phyloP scores from a whole-genome alignment of 257 asterid genomes.

The Paraleonurus japonicus region DNA sequence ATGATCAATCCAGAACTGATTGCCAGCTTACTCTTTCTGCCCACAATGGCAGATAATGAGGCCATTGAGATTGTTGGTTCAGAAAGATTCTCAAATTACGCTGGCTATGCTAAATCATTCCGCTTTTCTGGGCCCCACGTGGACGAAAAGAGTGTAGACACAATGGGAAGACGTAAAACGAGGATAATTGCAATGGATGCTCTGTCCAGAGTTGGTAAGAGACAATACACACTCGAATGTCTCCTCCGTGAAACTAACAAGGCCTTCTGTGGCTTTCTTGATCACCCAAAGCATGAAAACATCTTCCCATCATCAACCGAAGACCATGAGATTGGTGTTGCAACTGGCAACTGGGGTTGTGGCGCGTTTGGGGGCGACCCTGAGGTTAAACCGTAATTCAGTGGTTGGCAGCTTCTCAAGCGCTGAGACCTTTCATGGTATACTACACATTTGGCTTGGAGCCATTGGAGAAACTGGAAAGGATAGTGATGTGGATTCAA shows the following conservation, averaged over 20 bases:
- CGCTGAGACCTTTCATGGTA: slow-evolving; percentile 62
- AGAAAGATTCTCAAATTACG: slow-evolving; percentile 82
- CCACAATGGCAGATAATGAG: slow-evolving; percentile 81
- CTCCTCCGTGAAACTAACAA: slow-evolving; percentile 86
- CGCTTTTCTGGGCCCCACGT: slow-evolving; percentile 59
- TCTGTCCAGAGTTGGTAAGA: slow-evolving; percentile 62
- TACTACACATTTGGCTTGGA: slow-evolving; percentile 68
- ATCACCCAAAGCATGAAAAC: slow-evolving; percentile 37
- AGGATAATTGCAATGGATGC: slow-evolving; percentile 89
- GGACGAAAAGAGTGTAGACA: slow-evolving; percentile 57
- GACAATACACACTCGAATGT: slow-evolving; percentile 51
- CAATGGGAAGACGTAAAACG: slow-evolving; percentile 64
- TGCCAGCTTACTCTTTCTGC: slow-evolving; percentile 69
- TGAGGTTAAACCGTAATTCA: slow-evolving; percentile 71
- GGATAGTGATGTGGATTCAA: slow-evolving; percentile 64
- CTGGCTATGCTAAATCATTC: slow-evolving; percentile 88
- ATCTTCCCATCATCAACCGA: slow-evolving; percentile 11
- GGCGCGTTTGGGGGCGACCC: slow-evolving; percentile 98
- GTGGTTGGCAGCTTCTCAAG: slow-evolving; percentile 96
- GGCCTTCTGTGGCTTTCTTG: slow-evolving; percentile 77
- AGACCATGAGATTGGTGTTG: slow-evolving; percentile 53
- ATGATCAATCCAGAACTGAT: slow-evolving; percentile 92
- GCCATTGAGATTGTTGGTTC: slow-evolving; percentile 87
- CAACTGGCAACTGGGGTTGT: slow-evolving; percentile 97
- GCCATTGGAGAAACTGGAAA: slow-evolving; percentile 39